Evolutionary conservation across 1,139 yeast species (phyloP), one percentile per base, ranked within the genome.

Genomic region (Magnusiomyces tetraspermus): DNA sequence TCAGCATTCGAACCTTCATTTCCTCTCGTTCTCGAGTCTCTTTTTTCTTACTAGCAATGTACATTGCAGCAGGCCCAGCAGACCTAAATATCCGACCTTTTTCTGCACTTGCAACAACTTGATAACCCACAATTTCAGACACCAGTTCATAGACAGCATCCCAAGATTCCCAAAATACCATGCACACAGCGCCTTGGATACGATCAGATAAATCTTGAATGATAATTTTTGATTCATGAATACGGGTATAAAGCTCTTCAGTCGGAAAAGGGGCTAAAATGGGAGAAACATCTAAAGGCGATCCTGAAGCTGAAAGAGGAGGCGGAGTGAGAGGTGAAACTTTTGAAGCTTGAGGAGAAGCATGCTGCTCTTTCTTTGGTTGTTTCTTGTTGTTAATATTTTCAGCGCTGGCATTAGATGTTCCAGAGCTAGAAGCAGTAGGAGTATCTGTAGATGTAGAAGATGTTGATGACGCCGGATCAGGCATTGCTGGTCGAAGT

Each of bases 151-250:
- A 66, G 24, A 61, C 58, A 41, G 61, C 67, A 49, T 66, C 69
- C 69, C 69, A 66, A 51, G 64, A 62, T 48, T 65, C 68, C 69
- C 69, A 66, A 55, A 66, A 66, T 37, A 65, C 69, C 52, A 61
- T 60, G 57, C 68, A 64, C n/a, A 65, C 63, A 26, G 68, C 68
- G 41, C 69, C 69, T 48, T 66, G 69, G 28, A 64, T 59, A 10
- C 69, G 57, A 51, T 66, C 67, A 10, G 65, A 65, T 26, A 66
- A 57, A 49, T 66, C 69, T 36, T 59, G 58, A 38, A 66, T 57
- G 21, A 64, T 57, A 53, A 63, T 64, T 40, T 59, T 58, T 33
- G 60, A 56, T 28, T 60, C 59, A 50, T 64, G 60, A 52, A 65
- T 59, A 33, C 58, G 56, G n/a, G 62, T 52, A 54, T 63, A 64